Evolutionary conservation across 768 basidiomycete species (phyloP), one percentile per base, ranked within the genome.

Genomic region (Tricholoma hemisulphureum): DNA sequence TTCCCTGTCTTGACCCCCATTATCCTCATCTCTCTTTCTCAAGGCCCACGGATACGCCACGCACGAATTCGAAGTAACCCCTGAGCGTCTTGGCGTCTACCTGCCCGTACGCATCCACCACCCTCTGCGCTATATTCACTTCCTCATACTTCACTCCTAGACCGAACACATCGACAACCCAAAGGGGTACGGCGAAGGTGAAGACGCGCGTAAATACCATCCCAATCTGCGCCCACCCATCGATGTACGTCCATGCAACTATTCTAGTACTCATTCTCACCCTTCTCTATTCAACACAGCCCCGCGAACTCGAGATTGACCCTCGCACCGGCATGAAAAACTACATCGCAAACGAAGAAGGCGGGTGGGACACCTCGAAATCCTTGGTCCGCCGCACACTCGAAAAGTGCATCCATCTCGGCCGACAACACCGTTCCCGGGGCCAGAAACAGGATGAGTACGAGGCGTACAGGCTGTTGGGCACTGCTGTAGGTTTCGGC

Each of bases 101-200:
- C 84, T 95, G 26, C 92, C 93, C 0, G 89, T 88, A 51, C 61
- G 78, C 79, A 3, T 55, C 45, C 35, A 45, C 2, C 6, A 13
- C 26, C 24, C 9, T 26, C 9, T 51, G 13, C 34, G 10, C 18
- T 24, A 24, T n/a, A n/a, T 50, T 37, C 11, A 48, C 20, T 49
- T 43, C 32, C 31, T 32, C 29, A 34, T 32, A 13, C 46, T 4
- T 11, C 21, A 20, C 23, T 45, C 21, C 28, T 46, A 89, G 86
- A 83, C 81, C 0, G 90, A 94, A 69, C 93, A 96, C 69, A 94
- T 95, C 65, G 93, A 96, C 68, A 96, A 96, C 65, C 93, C 93
- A 2, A 92, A 90, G 70, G 93, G 92, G 11, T 95, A 94, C 64
- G 91, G 88, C 1, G 86, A 85, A 16, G 88, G 88, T 24, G 86